Evolutionary conservation across 495 filamentous ascomycete species (phyloP), one percentile per base, ranked within the genome.

Genomic region (Niebla homalea): DNA sequence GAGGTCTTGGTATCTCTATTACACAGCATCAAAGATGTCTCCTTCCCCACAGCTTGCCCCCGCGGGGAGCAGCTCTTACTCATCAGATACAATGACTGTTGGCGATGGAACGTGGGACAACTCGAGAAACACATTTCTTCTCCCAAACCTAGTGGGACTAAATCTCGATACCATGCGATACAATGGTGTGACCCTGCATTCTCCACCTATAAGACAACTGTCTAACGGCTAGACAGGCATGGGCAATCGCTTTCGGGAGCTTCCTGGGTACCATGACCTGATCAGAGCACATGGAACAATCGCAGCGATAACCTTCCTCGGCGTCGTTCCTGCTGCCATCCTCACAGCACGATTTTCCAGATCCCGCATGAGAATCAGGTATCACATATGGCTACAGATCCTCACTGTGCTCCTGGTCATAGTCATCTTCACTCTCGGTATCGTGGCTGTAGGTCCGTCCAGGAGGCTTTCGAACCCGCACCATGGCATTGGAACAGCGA

Each of bases 81-180:
- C 75, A 42, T 94, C 87, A 40, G 76, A 87, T 64, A 90, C 84
- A 38, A 71, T 94, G 66, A 77, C 75, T 55, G 89, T 94, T 16
- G 89, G 89, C 51, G 89, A 94, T 70, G 89, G 89, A 25, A 95
- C 89, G 25, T 95, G 89, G 89, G 87, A 94, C 58, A 75, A 76
- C 21, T 69, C 74, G 51, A 78, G 83, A 64, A 89, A 95, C 66
- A 84, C 81, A 8, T 95, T 95, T 65, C 73, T 95, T 43, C 67
- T 95, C 41, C 89, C 89, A 21, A 92, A 92, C 67, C 66, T 95
- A 36, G 74, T 84, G 62, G 89, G 88, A 2, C 62, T 93, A 15
- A 94, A 95, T 64, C 88, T 89, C 65, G 87, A 83, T 47, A 95
- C 88, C n/a, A 94, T 88, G 83, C 79, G 75, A 66, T 94, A 93